Percentiles rank a stretch among this genome's conserved stretches.
Evolutionary conservation across 352 stramenopile genomes (phyloP).

Genomic region (Pythium plurisporium): DNA sequence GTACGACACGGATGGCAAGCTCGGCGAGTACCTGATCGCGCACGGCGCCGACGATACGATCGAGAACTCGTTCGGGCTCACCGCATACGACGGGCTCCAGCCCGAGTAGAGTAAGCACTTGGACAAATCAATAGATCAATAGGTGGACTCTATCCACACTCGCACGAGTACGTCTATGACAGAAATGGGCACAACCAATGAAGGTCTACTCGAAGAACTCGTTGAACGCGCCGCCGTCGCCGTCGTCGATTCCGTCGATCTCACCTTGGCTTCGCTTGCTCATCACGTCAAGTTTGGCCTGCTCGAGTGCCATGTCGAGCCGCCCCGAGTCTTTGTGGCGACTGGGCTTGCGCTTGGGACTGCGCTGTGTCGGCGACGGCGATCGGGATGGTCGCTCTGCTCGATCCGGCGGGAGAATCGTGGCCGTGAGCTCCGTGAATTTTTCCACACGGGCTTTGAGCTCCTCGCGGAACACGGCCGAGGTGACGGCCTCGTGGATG

Average conservation of each 20-base stretch:
- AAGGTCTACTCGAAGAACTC: constrained; percentile 11
- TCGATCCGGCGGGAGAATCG: not conserved
- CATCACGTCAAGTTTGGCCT: not conserved
- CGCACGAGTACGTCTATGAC: not conserved
- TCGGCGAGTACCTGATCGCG: constrained; percentile 92
- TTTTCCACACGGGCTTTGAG: constrained; percentile 46
- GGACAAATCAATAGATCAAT: no score
- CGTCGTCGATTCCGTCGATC: not conserved
- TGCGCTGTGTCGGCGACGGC: not conserved
- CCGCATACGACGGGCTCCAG: constrained; percentile 90
- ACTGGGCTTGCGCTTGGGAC: constrained; percentile 1
- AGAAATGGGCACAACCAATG: no score
- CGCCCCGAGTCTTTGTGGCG: not conserved
- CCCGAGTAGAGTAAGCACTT: no score
- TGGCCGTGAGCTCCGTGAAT: constrained; percentile 37
- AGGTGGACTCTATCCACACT: no score
- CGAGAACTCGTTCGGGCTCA: constrained; percentile 88
- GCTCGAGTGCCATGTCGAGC: not conserved
- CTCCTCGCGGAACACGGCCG: constrained; percentile 58
- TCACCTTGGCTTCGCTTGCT: not conserved
- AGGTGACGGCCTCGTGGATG: constrained; percentile 46
- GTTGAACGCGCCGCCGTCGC: constrained; percentile 7
- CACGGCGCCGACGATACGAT: constrained; percentile 92
- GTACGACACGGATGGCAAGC: constrained; percentile 85
- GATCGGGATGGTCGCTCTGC: not conserved